phyloP scores from a whole-genome alignment of 129 eudicot species.

The Artemisia tridentata region DNA sequence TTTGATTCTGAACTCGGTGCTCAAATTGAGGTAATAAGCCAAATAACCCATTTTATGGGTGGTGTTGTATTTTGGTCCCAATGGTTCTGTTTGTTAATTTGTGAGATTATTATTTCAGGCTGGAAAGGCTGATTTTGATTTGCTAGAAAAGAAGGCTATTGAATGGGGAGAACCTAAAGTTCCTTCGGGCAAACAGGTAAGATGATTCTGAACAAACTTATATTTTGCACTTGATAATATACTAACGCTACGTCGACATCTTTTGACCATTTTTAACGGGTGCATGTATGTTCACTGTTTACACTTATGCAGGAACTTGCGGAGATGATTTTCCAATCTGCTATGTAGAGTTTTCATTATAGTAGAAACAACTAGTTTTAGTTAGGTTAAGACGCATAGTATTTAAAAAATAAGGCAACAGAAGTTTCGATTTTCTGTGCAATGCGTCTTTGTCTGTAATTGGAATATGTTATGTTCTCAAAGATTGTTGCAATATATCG shows the following conservation, averaged over 20 bases:
- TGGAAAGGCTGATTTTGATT: conserved; percentile 90
- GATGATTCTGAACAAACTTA: too few species aligned
- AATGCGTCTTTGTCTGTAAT: not conserved
- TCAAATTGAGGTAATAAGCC: conserved; percentile 56
- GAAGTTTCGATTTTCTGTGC: conserved; percentile 4
- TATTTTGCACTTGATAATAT: too few species aligned
- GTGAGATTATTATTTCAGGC: conserved; percentile 42
- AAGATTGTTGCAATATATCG: conserved; percentile 19
- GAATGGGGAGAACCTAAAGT: conserved; percentile 96
- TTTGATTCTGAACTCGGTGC: conserved; percentile 86
- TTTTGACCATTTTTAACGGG: not conserved
- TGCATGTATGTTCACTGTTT: not conserved
- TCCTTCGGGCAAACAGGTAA: conserved; percentile 94
- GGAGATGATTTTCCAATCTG: conserved; percentile 96
- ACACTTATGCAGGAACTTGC: conserved; percentile 76
- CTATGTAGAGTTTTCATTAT: conserved; percentile 37
- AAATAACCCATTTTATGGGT: not conserved
- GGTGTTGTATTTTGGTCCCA: not conserved
- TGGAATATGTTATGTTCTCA: not conserved
- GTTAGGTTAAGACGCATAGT: conserved; percentile 14
- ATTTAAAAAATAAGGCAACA: conserved; percentile 21
- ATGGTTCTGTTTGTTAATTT: not conserved
- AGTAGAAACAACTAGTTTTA: conserved; percentile 21
- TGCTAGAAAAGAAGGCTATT: conserved; percentile 76
- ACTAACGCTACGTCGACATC: too few species aligned